These are phyloP conservation scores for Primulina tabacum DNA, from an alignment of 257 asterid species.

Conservation along the genomic window DNA sequence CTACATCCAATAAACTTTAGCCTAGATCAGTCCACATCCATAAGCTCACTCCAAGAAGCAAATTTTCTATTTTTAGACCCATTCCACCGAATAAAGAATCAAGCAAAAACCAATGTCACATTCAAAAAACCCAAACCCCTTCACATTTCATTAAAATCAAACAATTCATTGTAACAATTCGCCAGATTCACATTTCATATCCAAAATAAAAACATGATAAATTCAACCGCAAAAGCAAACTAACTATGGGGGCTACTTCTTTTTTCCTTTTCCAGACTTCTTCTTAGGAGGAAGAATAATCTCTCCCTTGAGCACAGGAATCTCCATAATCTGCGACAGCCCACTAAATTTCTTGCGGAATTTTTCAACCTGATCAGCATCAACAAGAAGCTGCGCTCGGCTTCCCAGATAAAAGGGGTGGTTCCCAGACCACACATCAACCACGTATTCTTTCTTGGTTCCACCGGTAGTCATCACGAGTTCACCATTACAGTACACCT, in stretches of 20 bases:
- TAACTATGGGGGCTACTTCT: constrained; percentile 46
- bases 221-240: not conserved
- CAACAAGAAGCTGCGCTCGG: constrained; percentile 53
- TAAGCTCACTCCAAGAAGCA: not conserved
- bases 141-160: constrained; percentile 12
- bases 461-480: constrained; percentile 96
- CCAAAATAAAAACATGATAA: constrained; percentile 11
- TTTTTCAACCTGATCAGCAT: constrained; percentile 85
- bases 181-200: constrained; percentile 18
- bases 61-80: not conserved
- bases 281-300: constrained; percentile 74
- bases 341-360: constrained; percentile 76
- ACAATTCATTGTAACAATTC: constrained; percentile 25
- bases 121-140: constrained; percentile 10
- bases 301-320: constrained; percentile 92
- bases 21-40: not conserved
- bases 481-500: constrained; percentile 91
- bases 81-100: not conserved
- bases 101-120: not conserved
- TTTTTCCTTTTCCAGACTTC: constrained; percentile 56
- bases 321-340: constrained; percentile 60
- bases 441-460: constrained; percentile 82
- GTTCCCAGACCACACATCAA: constrained; percentile 97
- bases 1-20: constrained; percentile 1
- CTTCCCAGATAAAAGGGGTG: constrained; percentile 92